These are phyloP conservation scores for Psilocybe tampanensis DNA, from an alignment of 768 basidiomycete genomes.

Conservation along the genomic window DNA sequence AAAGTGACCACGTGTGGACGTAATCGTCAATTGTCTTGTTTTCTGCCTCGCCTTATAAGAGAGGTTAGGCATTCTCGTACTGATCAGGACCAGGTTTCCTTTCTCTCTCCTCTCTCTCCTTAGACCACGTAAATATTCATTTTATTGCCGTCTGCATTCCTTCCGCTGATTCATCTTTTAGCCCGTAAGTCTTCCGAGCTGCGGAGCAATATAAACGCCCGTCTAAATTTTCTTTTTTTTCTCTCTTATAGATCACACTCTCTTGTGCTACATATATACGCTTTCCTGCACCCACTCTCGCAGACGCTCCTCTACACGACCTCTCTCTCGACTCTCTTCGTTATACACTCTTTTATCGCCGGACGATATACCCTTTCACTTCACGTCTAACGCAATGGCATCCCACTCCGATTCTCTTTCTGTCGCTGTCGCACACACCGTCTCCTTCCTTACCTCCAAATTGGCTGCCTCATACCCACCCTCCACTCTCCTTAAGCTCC, in stretches of 20 bases:
- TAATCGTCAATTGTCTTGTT: constrained; percentile 18
- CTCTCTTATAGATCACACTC: constrained; percentile 12
- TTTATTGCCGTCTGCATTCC: constrained; percentile 9
- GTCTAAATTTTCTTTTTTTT: constrained; percentile 6
- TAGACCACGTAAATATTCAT: constrained; percentile 23
- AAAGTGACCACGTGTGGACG: constrained; percentile 15
- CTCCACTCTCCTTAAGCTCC: constrained; percentile 67
- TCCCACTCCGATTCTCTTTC: constrained; percentile 54
- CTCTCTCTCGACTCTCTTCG: constrained; percentile 33
- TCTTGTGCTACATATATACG: constrained; percentile 15
- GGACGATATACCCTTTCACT: constrained; percentile 59
- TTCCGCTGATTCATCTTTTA: constrained; percentile 9
- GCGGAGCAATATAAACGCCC: constrained; percentile 20
- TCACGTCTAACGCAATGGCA: constrained; percentile 36
- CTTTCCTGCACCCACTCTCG: constrained; percentile 14
- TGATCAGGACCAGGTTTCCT: constrained; percentile 32
- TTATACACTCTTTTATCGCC: constrained; percentile 50
- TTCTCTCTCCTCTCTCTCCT: constrained; percentile 23
- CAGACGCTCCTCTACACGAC: constrained; percentile 25
- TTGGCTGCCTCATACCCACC: constrained; percentile 60
- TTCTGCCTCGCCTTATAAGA: constrained; percentile 19
- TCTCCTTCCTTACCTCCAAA: constrained; percentile 72
- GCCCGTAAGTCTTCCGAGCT: constrained; percentile 14
- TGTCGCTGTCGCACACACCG: constrained; percentile 71
- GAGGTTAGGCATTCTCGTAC: constrained; percentile 1